phyloP scores from a whole-genome alignment of 192 early-diverging fungal genomes.

The Coemansia sp. region DNA sequence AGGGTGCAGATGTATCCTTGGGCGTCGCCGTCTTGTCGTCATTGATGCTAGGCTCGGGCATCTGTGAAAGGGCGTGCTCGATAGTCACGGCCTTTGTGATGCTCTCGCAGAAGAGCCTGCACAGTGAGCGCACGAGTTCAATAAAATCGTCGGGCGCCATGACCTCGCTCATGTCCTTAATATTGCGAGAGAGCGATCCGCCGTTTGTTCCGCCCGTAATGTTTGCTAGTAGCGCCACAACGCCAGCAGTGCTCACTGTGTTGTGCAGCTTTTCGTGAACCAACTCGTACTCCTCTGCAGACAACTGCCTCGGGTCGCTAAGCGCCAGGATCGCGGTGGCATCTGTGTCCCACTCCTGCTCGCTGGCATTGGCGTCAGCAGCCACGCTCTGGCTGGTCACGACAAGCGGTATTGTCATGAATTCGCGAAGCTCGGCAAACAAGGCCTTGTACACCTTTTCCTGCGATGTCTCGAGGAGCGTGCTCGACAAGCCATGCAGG shows the following conservation, averaged over 20 bases:
- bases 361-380: not conserved
- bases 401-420: conserved; percentile 12
- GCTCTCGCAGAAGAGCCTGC: conserved; percentile 14
- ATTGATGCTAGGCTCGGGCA: conserved; percentile 13
- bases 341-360: not conserved
- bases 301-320: conserved; percentile 21
- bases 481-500: conserved; percentile 40
- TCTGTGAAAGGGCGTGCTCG: conserved; percentile 20
- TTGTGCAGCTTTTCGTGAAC: conserved; percentile 28
- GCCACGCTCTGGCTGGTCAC: not conserved
- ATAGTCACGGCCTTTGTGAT: conserved; percentile 34
- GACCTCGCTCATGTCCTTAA: conserved; percentile 27
- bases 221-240: conserved; percentile 34
- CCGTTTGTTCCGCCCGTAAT: conserved; percentile 38
- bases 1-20: not conserved
- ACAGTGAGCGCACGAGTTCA: conserved; percentile 12
- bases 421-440: conserved; percentile 28
- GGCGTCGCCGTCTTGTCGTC: conserved; percentile 21
- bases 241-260: conserved; percentile 21
- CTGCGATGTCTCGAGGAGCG: conserved; percentile 44
- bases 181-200: conserved; percentile 30
- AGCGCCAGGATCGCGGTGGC: conserved; percentile 24
- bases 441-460: conserved; percentile 34
- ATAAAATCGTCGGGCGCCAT: conserved; percentile 34
- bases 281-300: conserved; percentile 14